Evolutionary conservation across 2,329 filamentous ascomycete species (phyloP), one percentile per base, ranked within the genome.

Genomic region (Tricladium varicosporioides): DNA sequence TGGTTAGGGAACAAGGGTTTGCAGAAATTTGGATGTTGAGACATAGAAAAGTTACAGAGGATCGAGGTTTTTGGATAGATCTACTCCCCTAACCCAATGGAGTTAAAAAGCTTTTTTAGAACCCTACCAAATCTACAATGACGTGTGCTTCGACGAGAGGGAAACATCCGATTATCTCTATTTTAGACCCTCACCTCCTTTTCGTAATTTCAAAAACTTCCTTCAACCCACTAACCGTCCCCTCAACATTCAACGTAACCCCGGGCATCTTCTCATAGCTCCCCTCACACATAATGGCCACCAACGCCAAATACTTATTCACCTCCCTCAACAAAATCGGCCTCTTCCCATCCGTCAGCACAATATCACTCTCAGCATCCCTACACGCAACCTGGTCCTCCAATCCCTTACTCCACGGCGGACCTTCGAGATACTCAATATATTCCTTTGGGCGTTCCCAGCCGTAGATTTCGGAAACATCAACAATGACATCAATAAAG

Each of bases 401-500:
- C 4, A 88, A 75, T 60, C 78, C 80, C 67, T 83, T 78, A 60
- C 79, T 80, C 81, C 83, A 85, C 1, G 82, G 82, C 49, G 80
- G 76, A 1, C 78, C 82, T 70, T 87, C 84, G 5, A 87, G 76
- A 18, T 73, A 72, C 51, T 80, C 77, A 22, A 79, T 78, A 60
- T 83, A 82, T 16, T 79, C 75, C 19, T 80, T 75, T 27, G 79
- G 79, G 7, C 84, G 79, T 50, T 78, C 75, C 82, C 86, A 97
- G 47, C 92, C 93, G 70, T 97, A 99, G 42, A 99, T 88, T 70
- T 97, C 93, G 27, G 91, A 94, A 53, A 97, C 89, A 71, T 99
- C 94, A 57, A 97, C 93, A 60, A 99, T 96, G 59, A 97, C 92
- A 72, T 99, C 94, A 65, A 99, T 97, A 71, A 96, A 97, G 71